Percentiles rank a stretch among this genome's conserved stretches.
phyloP scores from a whole-genome alignment of 2,329 filamentous ascomycete genomes.

The Aspergillus ochraceoroseus region DNA sequence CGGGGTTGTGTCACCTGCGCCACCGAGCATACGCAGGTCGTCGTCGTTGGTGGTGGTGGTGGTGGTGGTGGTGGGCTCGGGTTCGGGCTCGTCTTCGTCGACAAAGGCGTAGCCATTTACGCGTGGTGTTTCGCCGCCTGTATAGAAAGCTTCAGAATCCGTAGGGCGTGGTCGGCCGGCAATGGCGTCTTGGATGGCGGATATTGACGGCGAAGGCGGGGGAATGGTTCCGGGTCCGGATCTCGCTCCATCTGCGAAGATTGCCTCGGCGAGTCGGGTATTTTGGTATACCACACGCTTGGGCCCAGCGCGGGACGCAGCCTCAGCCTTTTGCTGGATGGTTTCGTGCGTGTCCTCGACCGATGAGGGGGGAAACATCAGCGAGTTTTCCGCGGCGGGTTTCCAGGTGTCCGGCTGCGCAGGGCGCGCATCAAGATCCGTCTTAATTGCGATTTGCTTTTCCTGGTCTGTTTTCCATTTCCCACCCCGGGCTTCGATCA shows the following conservation, averaged over 20 bases:
- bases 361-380: constrained; percentile 68
- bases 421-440: constrained; percentile 62
- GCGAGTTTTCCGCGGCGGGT: constrained; percentile 65
- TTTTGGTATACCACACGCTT: constrained; percentile 77
- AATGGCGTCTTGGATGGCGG: constrained; percentile 78
- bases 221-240: too few relatives aligned
- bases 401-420: constrained; percentile 75
- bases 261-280: constrained; percentile 63
- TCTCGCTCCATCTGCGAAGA: constrained; percentile 32
- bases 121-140: constrained; percentile 73
- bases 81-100: constrained; percentile 60
- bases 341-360: constrained; percentile 56
- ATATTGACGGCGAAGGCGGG: constrained; percentile 76
- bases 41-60: constrained; percentile 9
- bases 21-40: constrained; percentile 41
- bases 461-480: constrained; percentile 55
- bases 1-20: constrained; percentile 47
- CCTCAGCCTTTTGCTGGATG: constrained; percentile 62
- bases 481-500: constrained; percentile 61
- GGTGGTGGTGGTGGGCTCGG: constrained; percentile 29
- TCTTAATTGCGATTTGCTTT: constrained; percentile 59
- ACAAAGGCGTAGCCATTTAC: constrained; percentile 95
- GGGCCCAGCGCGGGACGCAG: constrained; percentile 66
- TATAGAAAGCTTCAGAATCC: constrained; percentile 54
- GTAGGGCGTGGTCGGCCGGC: constrained; percentile 62